phyloP scores from a whole-genome alignment of 495 filamentous ascomycete species.

The Penicillium herquei region DNA sequence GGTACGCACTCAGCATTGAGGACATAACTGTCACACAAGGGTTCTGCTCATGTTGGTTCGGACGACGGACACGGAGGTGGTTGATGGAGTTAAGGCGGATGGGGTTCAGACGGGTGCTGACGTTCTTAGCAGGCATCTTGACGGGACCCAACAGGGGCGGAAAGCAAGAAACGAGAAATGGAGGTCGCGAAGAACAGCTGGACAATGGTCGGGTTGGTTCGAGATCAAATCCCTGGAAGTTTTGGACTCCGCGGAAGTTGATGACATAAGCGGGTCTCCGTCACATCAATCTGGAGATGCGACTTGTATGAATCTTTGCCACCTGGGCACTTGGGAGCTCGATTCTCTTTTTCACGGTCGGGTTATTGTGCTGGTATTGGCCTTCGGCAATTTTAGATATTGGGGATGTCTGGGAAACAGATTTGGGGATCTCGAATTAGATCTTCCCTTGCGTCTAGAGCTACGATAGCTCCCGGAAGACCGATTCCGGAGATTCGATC shows the following conservation, averaged over 20 bases:
- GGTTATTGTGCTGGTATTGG: not conserved
- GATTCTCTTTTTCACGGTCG: not conserved
- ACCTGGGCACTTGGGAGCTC: not conserved
- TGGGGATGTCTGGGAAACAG: slow-evolving; percentile 27
- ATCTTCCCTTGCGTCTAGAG: slow-evolving; percentile 14
- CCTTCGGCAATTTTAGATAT: too few species aligned
- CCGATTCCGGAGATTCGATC: slow-evolving; percentile 23
- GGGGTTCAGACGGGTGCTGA: slow-evolving; percentile 51
- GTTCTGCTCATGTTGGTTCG: slow-evolving; percentile 72
- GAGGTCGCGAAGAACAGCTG: slow-evolving; percentile 2
- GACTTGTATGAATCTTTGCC: slow-evolving; percentile 2
- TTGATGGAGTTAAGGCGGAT: slow-evolving; percentile 86
- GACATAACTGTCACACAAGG: slow-evolving; percentile 84
- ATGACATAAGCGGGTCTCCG: slow-evolving; percentile 32
- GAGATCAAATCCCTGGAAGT: slow-evolving; percentile 22
- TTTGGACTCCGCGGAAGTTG: slow-evolving; percentile 42
- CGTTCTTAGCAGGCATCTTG: slow-evolving; percentile 52
- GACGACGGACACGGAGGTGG: slow-evolving; percentile 77
- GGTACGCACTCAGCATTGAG: slow-evolving; percentile 78
- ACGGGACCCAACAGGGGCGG: slow-evolving; percentile 29
- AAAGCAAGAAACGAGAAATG: slow-evolving; percentile 33
- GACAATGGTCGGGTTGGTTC: slow-evolving; percentile 11
- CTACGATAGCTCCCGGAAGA: slow-evolving; percentile 14
- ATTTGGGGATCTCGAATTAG: slow-evolving; percentile 15
- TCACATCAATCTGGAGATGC: not conserved